Evolutionary conservation across 1,139 yeast genomes (phyloP).

Genomic region (Debaryomyces fabryi): DNA sequence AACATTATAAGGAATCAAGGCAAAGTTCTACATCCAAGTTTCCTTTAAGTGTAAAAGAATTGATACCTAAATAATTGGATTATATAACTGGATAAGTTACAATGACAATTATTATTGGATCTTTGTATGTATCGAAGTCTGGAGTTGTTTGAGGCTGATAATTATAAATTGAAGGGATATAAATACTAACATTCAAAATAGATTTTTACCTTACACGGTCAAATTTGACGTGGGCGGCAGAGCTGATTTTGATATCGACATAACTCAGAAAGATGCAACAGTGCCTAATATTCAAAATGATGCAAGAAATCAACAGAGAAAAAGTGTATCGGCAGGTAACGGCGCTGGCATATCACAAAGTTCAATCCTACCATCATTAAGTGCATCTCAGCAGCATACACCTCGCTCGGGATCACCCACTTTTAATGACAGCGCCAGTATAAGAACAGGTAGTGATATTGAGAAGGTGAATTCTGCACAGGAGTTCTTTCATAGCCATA

Average conservation of each 20-base stretch:
- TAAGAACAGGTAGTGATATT: conserved; percentile 6
- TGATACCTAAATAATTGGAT: not conserved
- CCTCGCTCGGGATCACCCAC: conserved; percentile 21
- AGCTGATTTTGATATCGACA: conserved; percentile 11
- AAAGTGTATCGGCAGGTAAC: conserved; percentile 2
- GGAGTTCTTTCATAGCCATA: conserved; percentile 15
- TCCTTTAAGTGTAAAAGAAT: not conserved
- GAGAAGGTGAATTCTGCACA: conserved; percentile 15
- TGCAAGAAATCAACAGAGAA: not conserved
- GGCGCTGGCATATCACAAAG: conserved; percentile 14
- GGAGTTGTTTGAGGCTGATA: not conserved
- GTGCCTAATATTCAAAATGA: conserved; percentile 11
- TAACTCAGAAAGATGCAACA: conserved; percentile 8
- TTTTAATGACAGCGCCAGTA: conserved; percentile 6
- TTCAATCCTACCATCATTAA: conserved; percentile 26
- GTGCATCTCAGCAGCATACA: conserved; percentile 22
- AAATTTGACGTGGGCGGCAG: conserved; percentile 57
- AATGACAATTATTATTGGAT: conserved; percentile 64
- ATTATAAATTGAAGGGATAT: not conserved
- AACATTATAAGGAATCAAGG: conserved; percentile 1
- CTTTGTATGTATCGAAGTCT: conserved; percentile 52
- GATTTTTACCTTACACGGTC: conserved; percentile 73
- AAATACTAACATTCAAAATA: conserved; percentile 27
- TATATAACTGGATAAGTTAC: not conserved
- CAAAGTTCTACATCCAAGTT: not conserved